phyloP scores from a whole-genome alignment of 2,329 filamentous ascomycete species.

The Scolecobasidium constrictum region DNA sequence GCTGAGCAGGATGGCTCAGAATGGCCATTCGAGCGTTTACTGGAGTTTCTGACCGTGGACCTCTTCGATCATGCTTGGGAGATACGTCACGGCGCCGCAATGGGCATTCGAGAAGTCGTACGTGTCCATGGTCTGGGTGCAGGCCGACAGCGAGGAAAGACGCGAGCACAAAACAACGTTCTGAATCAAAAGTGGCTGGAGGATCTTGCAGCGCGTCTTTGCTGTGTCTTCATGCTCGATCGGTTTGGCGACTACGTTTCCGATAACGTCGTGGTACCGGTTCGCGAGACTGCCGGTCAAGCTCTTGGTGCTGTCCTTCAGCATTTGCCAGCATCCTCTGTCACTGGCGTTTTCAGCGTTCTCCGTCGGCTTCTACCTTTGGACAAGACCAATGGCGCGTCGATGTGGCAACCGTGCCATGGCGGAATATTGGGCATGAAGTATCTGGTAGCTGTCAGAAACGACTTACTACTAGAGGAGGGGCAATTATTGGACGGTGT shows the following conservation, averaged over 20 bases:
- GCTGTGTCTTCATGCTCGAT: conserved; percentile 94
- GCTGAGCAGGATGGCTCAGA: conserved; percentile 66
- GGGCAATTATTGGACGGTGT: conserved; percentile 84
- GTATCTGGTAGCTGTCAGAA: conserved; percentile 90
- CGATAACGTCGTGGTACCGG: conserved; percentile 92
- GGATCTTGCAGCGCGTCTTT: conserved; percentile 86
- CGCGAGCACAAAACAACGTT: conserved; percentile 61
- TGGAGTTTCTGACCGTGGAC: conserved; percentile 87
- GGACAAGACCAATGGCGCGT: conserved; percentile 36
- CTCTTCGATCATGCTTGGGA: conserved; percentile 93
- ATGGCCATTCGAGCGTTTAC: conserved; percentile 91
- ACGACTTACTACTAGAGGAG: conserved; percentile 79
- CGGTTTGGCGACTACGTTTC: conserved; percentile 96
- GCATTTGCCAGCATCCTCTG: conserved; percentile 67
- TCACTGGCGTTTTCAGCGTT: conserved; percentile 74
- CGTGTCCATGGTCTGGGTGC: conserved; percentile 86
- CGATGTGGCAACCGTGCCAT: conserved; percentile 80
- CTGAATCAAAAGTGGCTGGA: conserved; percentile 83
- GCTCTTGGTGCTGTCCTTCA: conserved; percentile 81
- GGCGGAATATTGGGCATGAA: conserved; percentile 95
- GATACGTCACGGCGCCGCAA: conserved; percentile 87
- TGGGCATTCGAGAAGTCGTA: conserved; percentile 85
- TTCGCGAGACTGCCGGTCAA: conserved; percentile 90
- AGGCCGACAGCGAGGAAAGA: conserved; percentile 62
- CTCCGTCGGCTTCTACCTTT: conserved; percentile 71